These are phyloP conservation scores for Aspergillus nomiae DNA, from an alignment of 2,329 filamentous ascomycete species.

Conservation along the genomic window DNA sequence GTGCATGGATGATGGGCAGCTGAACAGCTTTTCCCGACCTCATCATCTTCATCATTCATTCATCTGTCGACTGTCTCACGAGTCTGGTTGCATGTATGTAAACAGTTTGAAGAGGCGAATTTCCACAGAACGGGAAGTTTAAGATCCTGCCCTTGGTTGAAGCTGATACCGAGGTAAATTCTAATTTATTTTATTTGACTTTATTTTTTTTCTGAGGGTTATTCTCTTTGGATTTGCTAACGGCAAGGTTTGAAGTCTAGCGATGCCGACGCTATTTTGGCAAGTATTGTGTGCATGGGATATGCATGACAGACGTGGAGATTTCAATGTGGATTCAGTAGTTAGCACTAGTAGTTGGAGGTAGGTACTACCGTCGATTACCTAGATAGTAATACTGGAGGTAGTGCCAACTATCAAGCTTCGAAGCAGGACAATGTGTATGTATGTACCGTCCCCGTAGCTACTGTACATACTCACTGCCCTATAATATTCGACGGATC, in stretches of 20 bases:
- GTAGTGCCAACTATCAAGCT: neutral
- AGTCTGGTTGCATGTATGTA: neutral
- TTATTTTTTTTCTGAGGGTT: neutral
- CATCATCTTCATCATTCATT: neutral
- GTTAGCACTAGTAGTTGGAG: neutral
- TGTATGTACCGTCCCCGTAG: neutral
- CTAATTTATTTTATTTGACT: neutral
- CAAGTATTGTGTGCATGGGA: constrained; percentile 6
- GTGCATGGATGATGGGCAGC: constrained; percentile 26
- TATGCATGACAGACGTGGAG: constrained; percentile 7
- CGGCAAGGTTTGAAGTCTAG: neutral
- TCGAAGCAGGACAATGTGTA: neutral
- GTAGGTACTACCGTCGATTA: neutral
- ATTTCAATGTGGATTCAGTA: neutral
- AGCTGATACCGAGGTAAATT: neutral
- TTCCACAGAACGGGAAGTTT: constrained; percentile 1
- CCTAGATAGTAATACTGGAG: neutral
- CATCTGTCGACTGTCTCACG: neutral
- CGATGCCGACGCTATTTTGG: neutral
- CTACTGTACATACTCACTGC: neutral
- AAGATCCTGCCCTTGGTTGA: neutral
- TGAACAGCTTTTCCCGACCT: constrained; percentile 16
- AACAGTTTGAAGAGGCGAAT: neutral
- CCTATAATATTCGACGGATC: neutral
- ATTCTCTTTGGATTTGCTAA: neutral